Percentiles rank a stretch among this genome's conserved stretches.
Conservation (phyloP, 306 rosid genomes). For the Ormosia semicastrata region DNA sequence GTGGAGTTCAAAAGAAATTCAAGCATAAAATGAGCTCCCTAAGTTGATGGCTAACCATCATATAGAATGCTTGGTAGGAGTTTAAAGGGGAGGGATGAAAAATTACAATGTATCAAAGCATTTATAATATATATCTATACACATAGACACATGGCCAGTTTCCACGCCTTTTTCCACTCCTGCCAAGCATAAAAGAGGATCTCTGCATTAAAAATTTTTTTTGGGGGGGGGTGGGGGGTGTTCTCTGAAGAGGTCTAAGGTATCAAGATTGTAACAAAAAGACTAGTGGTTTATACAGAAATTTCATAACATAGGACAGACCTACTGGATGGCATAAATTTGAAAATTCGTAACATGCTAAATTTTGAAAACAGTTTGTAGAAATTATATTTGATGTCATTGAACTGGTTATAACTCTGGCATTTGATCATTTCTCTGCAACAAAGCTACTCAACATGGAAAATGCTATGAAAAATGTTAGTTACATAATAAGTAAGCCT, state of each 20-base stretch:
- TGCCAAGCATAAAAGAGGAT: neutral
- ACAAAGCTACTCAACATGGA: conserved; percentile 17
- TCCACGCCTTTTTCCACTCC: neutral
- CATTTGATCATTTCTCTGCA: neutral
- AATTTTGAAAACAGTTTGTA: neutral
- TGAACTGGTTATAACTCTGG: neutral
- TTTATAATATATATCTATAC: neutral
- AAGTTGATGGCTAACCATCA: neutral
- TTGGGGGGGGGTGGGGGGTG: neutral
- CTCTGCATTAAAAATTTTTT: neutral
- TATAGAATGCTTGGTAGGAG: neutral
- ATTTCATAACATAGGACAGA: neutral
- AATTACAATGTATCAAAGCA: neutral
- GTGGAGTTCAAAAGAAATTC: conserved; percentile 3
- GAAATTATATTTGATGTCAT: conserved; percentile 8
- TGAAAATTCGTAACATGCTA: neutral
- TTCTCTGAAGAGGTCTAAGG: neutral
- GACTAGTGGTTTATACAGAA: conserved; percentile 8
- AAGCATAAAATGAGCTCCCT: neutral
- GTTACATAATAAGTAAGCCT: neutral
- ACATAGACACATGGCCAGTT: neutral
- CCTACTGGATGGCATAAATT: neutral
- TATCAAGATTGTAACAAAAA: conserved; percentile 6
- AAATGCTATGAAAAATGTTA: neutral
- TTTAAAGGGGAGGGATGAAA: neutral